Conservation (phyloP, 2,329 filamentous ascomycete species). For the Rhinocladiella mackenziei region DNA sequence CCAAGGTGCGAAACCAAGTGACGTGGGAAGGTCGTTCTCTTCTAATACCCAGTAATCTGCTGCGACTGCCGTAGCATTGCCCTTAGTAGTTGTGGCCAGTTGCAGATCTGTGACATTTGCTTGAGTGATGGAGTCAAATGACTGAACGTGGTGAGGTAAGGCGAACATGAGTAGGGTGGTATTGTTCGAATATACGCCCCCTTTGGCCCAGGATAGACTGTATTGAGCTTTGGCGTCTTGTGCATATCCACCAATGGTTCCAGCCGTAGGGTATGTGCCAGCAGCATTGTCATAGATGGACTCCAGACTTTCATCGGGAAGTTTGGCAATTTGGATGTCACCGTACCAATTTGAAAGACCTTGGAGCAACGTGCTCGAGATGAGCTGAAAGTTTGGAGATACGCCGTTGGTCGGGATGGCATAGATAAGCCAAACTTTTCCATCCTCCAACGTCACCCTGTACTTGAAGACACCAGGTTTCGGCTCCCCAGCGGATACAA, state of each 20-base stretch:
- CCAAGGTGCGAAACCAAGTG: constrained; percentile 79
- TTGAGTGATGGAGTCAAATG: constrained; percentile 60
- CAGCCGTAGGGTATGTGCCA: constrained; percentile 67
- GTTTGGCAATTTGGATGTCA: constrained; percentile 77
- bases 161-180: constrained; percentile 73
- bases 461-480: constrained; percentile 71
- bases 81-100: constrained; percentile 81
- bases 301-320: constrained; percentile 60
- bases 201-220: constrained; percentile 67
- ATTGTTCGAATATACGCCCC: constrained; percentile 56
- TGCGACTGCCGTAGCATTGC: constrained; percentile 66
- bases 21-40: constrained; percentile 66
- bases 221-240: constrained; percentile 64
- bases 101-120: constrained; percentile 52
- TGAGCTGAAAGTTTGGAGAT: constrained; percentile 62
- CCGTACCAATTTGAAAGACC: constrained; percentile 69
- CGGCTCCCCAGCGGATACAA: constrained; percentile 53
- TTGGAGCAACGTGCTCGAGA: constrained; percentile 62
- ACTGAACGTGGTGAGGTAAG: constrained; percentile 77
- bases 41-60: constrained; percentile 73
- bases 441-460: constrained; percentile 66
- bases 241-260: constrained; percentile 61
- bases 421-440: constrained; percentile 75
- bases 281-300: constrained; percentile 68
- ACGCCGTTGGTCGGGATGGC: constrained; percentile 55